These are phyloP conservation scores for Dictyostelium citrinum DNA, from an alignment of 78 protist species.

Conservation along the genomic window DNA sequence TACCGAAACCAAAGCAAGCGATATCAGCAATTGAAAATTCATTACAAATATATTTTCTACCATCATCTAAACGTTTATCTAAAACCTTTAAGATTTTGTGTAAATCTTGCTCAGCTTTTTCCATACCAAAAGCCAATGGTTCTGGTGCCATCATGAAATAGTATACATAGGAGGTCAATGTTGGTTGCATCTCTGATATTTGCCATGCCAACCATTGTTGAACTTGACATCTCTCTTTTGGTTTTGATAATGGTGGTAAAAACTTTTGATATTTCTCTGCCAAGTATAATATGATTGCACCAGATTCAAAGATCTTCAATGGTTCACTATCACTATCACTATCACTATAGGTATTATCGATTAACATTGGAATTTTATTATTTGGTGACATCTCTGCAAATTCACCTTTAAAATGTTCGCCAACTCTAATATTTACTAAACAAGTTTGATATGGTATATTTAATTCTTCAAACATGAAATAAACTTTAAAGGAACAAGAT, in stretches of 20 bases:
- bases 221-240: not conserved
- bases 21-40: conserved; percentile 91
- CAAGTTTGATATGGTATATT: not conserved
- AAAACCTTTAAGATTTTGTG: conserved; percentile 84
- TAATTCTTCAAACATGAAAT: conserved; percentile 16
- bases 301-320: conserved; percentile 86
- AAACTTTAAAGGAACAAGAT: not conserved
- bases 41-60: conserved; percentile 81
- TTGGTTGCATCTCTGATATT: conserved; percentile 78
- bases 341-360: conserved; percentile 38
- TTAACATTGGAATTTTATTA: conserved; percentile 84
- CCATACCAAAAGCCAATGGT: conserved; percentile 62
- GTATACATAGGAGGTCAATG: conserved; percentile 79
- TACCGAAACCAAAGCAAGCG: not conserved
- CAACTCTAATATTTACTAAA: conserved; percentile 29
- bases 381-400: conserved; percentile 85
- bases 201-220: conserved; percentile 89
- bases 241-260: not conserved
- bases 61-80: conserved; percentile 76
- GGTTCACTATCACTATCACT: conserved; percentile 4
- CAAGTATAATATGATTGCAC: conserved; percentile 85
- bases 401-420: conserved; percentile 82
- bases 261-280: conserved; percentile 52
- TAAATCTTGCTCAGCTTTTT: conserved; percentile 84
- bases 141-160: conserved; percentile 82